Base-by-base conservation (phyloP, 306 rosid genomes). In the Sicyos baderoa region DNA sequence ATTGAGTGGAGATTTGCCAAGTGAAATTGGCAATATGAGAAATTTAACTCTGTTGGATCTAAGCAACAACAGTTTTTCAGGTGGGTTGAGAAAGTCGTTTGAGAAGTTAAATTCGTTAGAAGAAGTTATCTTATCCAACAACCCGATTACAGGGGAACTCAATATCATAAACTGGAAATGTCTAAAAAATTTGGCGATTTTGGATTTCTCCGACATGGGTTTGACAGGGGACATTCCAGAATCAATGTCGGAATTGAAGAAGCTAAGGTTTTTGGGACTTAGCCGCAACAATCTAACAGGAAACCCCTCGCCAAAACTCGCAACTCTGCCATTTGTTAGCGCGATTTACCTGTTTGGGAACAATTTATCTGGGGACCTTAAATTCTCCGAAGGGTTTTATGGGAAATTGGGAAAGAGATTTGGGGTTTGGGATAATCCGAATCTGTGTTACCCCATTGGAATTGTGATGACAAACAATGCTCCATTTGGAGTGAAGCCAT, bases 361-460 rank as follows among this genome's bases (percentile, higher is more conserved):
- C 84, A 86, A 90, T 70, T 63, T 94, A 48, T 74, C 80, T 23
- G 98, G 98, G 14, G 82, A 77, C 79, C 74, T 93, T 72, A 71
- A 82, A 68, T 93, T 93, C 80, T 71, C 94, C 8, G 75, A 67
- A 29, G 54, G 62, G 78, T 89, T 93, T 79, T 85, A 85, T 60
- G 75, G 76, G 18, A 89, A 84, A 82, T 68, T 87, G 92, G 92
- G 93, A 10, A 86, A 91, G 70, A 85, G 96, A 58, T 92, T 92
- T 79, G 91, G 97, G 54, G 97, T 88, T 9, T 82, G 87, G 95
- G 80, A 72, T 74, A 93, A 93, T 64, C 88, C 98, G 1, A 81
- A 86, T 80, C 88, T 93, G 71, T 93, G 98, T 48, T 88, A 79
- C 86, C 72, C 66, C 12, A 66, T 72, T 74, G 85, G 76, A 69